Percentiles rank a stretch among this genome's conserved stretches.
phyloP scores from a whole-genome alignment of 1,284 basidiomycete genomes.

The Violaceomyces palustris region DNA sequence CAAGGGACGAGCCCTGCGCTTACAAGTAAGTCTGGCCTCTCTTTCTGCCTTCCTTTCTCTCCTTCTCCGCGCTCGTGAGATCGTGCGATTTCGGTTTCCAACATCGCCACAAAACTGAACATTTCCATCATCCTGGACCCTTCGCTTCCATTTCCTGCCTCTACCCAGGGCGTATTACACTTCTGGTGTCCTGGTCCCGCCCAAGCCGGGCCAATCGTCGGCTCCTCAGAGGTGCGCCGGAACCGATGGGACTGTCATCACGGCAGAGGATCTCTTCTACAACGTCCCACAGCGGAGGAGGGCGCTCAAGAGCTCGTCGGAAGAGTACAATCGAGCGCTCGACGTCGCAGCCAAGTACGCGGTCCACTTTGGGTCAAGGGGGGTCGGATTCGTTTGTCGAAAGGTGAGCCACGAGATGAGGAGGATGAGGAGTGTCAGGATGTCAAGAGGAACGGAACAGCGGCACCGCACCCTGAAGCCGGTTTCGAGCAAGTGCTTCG shows the following conservation, averaged over 20 bases:
- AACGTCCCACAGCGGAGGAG: slow-evolving; percentile 84
- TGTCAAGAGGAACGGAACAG: too few species aligned
- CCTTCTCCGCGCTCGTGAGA: too few species aligned
- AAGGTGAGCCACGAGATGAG: too few species aligned
- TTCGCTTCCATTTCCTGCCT: not conserved
- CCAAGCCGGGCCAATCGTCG: slow-evolving; percentile 34
- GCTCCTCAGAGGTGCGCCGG: slow-evolving; percentile 80
- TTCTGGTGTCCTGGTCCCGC: slow-evolving; percentile 27
- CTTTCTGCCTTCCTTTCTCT: too few species aligned
- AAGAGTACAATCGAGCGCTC: slow-evolving; percentile 86
- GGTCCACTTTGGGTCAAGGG: slow-evolving; percentile 50
- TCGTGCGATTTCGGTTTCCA: too few species aligned
- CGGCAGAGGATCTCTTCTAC: slow-evolving; percentile 93
- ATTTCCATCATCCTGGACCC: too few species aligned
- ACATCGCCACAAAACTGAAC: too few species aligned
- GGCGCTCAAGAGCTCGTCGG: slow-evolving; percentile 76
- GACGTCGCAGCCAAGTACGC: slow-evolving; percentile 94
- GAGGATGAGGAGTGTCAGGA: too few species aligned
- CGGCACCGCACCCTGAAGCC: too few species aligned
- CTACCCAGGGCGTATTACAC: slow-evolving; percentile 34
- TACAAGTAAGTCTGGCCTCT: slow-evolving; percentile 40
- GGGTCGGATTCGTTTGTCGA: slow-evolving; percentile 69
- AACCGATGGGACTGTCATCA: slow-evolving; percentile 87
- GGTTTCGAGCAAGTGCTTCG: slow-evolving; percentile 75
- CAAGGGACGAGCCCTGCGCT: slow-evolving; percentile 32